These are phyloP conservation scores for Suillus weaverae DNA, from an alignment of 768 basidiomycete species.

Conservation along the genomic window DNA sequence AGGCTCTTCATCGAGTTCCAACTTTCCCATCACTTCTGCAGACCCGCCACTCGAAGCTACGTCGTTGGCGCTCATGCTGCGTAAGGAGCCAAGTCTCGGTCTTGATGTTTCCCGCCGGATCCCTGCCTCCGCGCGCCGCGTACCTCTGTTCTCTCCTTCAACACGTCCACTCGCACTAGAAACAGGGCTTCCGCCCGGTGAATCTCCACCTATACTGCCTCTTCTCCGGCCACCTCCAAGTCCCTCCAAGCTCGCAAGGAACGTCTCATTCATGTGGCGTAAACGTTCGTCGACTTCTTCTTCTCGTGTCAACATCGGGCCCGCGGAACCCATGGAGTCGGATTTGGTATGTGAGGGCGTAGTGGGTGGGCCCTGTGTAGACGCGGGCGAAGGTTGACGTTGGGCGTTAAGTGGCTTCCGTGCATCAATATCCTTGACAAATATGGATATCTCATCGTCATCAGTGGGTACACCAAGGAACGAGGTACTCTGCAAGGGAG, in stretches of 20 bases:
- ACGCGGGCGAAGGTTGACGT: background rate
- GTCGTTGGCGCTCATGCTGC: slow-evolving; percentile 28
- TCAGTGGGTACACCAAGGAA: slow-evolving; percentile 54
- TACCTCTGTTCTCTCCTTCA: slow-evolving; percentile 9
- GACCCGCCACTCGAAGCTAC: slow-evolving; percentile 24
- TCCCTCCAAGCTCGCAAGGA: slow-evolving; percentile 63
- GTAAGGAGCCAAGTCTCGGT: slow-evolving; percentile 32
- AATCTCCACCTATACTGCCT: slow-evolving; percentile 16
- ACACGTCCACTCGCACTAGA: slow-evolving; percentile 4
- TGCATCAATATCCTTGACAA: slow-evolving; percentile 75
- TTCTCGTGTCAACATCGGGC: slow-evolving; percentile 64
- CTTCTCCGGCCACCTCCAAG: slow-evolving; percentile 42
- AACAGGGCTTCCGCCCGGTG: slow-evolving; percentile 16
- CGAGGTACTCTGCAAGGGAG: slow-evolving; percentile 35
- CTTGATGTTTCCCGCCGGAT: slow-evolving; percentile 8
- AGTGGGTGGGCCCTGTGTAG: background rate
- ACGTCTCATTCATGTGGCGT: slow-evolving; percentile 65
- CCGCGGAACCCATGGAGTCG: slow-evolving; percentile 23
- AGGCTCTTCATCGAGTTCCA: slow-evolving; percentile 34
- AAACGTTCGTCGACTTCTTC: slow-evolving; percentile 66
- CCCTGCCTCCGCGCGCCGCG: background rate
- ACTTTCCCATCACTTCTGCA: slow-evolving; percentile 39
- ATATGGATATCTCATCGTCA: slow-evolving; percentile 76
- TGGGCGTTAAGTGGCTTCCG: slow-evolving; percentile 53
- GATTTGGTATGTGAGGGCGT: background rate